These are phyloP conservation scores for Dothistroma pini DNA, from an alignment of 2,329 filamentous ascomycete species.

Conservation along the genomic window DNA sequence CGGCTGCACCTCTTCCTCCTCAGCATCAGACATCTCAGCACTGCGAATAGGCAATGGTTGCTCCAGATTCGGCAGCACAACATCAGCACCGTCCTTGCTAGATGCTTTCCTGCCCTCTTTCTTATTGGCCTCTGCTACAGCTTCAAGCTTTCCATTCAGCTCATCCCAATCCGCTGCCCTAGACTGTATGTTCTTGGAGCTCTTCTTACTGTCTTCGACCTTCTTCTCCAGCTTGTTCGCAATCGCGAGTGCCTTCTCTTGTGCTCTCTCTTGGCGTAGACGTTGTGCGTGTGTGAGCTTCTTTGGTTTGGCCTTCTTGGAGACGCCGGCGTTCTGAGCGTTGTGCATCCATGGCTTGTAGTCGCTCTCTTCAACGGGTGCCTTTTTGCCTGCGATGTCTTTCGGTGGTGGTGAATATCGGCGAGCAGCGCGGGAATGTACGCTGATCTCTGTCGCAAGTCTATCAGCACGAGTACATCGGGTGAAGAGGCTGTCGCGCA, in stretches of 20 bases:
- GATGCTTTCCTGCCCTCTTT: constrained; percentile 2
- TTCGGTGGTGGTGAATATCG: constrained; percentile 62
- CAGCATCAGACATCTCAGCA: constrained; percentile 10
- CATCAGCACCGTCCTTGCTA: constrained; percentile 11
- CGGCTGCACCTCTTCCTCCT: constrained; percentile 6
- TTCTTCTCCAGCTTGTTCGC: constrained; percentile 56
- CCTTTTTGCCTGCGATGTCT: constrained; percentile 33
- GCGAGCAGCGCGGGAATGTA: constrained; percentile 71
- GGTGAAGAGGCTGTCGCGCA: constrained; percentile 19
- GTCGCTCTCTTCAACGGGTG: constrained; percentile 48
- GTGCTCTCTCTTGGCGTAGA: constrained; percentile 50
- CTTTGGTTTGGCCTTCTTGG: constrained; percentile 62
- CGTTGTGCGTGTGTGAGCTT: constrained; percentile 52
- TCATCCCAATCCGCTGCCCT: constrained; percentile 33
- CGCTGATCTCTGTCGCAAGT: constrained; percentile 52
- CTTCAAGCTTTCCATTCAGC: constrained; percentile 29
- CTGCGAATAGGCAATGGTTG: constrained; percentile 5
- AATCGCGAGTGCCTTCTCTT: constrained; percentile 54
- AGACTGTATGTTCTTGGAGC: constrained; percentile 43
- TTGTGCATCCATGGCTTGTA: constrained; percentile 64
- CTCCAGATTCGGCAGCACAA: constrained; percentile 14
- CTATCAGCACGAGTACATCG: background rate
- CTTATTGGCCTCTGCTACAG: constrained; percentile 14
- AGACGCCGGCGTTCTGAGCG: constrained; percentile 65
- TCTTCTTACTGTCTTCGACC: constrained; percentile 49